Evolutionary conservation across 805 yeast genomes (phyloP).

Genomic region (Priceomyces carsonii): DNA sequence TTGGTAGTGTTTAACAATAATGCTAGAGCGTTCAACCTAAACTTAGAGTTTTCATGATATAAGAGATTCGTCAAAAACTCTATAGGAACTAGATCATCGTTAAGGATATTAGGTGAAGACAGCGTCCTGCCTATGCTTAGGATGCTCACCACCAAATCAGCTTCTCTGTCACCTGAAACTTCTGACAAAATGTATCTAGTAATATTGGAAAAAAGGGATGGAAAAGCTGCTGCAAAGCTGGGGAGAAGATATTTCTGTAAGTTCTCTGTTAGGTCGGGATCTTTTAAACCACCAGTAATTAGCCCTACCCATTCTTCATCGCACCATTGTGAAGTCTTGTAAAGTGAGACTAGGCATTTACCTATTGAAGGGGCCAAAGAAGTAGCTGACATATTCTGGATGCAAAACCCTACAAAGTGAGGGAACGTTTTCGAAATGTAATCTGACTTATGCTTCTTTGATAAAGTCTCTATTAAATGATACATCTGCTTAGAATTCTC

Average conservation of each 20-base stretch:
- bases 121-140: conserved; percentile 65
- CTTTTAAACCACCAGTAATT: conserved; percentile 34
- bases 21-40: conserved; percentile 58
- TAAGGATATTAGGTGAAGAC: conserved; percentile 19
- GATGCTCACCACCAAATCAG: conserved; percentile 50
- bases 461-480: conserved; percentile 57
- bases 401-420: conserved; percentile 45
- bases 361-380: conserved; percentile 68
- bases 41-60: conserved; percentile 41
- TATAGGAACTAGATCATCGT: conserved; percentile 5
- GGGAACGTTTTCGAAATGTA: conserved; percentile 47
- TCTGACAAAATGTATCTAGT: conserved; percentile 13
- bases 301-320: conserved; percentile 47
- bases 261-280: conserved; percentile 39
- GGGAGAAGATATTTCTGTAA: conserved; percentile 65
- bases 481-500: conserved; percentile 55
- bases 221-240: conserved; percentile 45
- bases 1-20: conserved; percentile 62
- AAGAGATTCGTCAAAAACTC: conserved; percentile 30
- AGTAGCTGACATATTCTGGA: conserved; percentile 52
- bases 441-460: conserved; percentile 44
- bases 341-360: conserved; percentile 48
- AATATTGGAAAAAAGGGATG: conserved; percentile 31
- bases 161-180: conserved; percentile 22
- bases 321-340: conserved; percentile 22